These are phyloP conservation scores for Trichopus zeylanicus DNA, from an alignment of 116 monocot species.

Conservation along the genomic window DNA sequence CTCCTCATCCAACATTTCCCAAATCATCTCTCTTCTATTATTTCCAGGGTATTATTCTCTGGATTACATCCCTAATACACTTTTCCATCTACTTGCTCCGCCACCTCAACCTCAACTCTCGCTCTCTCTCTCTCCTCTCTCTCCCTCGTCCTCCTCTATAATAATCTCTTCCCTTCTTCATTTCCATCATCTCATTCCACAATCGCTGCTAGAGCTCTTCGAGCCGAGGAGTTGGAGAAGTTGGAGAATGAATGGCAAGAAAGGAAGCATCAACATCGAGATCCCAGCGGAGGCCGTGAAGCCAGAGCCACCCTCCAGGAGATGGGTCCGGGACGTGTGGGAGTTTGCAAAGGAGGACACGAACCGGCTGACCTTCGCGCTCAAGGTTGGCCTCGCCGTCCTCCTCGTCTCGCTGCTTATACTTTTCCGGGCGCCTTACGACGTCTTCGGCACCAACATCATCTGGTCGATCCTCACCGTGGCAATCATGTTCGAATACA, in stretches of 20 bases:
- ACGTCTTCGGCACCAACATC: slow-evolving; percentile 54
- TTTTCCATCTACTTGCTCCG: slow-evolving; percentile 24
- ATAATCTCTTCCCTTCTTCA: neutral
- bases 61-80: neutral
- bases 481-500: slow-evolving; percentile 81
- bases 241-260: slow-evolving; percentile 65
- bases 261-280: slow-evolving; percentile 41
- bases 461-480: slow-evolving; percentile 86
- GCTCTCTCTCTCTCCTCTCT: neutral
- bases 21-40: slow-evolving; percentile 32
- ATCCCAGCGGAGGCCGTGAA: slow-evolving; percentile 5
- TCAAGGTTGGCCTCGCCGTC: slow-evolving; percentile 66
- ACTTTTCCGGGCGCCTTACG: slow-evolving; percentile 45
- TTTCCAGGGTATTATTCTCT: slow-evolving; percentile 16
- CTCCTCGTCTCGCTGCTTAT: slow-evolving; percentile 64
- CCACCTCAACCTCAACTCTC: neutral
- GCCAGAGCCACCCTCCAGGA: slow-evolving; percentile 6
- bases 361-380: slow-evolving; percentile 46
- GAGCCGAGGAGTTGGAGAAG: neutral
- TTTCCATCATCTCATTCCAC: neutral
- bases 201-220: too few species aligned
- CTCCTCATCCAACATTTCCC: slow-evolving; percentile 13
- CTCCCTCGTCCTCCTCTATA: slow-evolving; percentile 10
- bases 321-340: slow-evolving; percentile 41
- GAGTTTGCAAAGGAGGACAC: slow-evolving; percentile 56